phyloP scores from a whole-genome alignment of 768 basidiomycete genomes.

The Hemileccinum rubropunctum region DNA sequence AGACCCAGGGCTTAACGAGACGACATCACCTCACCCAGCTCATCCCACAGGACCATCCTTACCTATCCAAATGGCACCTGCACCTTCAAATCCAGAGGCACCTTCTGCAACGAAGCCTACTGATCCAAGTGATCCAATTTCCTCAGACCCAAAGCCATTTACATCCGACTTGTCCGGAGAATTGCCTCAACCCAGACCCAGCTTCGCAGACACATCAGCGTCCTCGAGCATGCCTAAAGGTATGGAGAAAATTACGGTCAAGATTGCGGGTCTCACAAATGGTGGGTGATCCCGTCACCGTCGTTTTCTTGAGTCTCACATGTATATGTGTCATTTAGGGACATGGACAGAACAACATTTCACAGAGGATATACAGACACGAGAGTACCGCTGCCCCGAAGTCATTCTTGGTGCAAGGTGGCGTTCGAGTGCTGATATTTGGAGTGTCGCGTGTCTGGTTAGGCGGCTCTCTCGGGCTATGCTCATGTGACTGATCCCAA shows the following conservation, averaged over 20 bases:
- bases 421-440: slow-evolving; percentile 94
- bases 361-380: slow-evolving; percentile 96
- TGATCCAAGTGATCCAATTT: slow-evolving; percentile 15
- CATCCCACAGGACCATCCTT: too few species aligned
- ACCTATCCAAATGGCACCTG: too few species aligned
- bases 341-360: slow-evolving; percentile 97
- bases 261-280: slow-evolving; percentile 98
- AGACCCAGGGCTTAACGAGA: too few species aligned
- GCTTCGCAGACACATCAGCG: slow-evolving; percentile 24
- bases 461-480: too few species aligned
- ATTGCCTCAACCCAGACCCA: slow-evolving; percentile 21
- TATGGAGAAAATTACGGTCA: slow-evolving; percentile 84
- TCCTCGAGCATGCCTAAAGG: slow-evolving; percentile 33
- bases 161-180: slow-evolving; percentile 32
- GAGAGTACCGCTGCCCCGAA: slow-evolving; percentile 97
- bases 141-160: too few species aligned
- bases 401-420: slow-evolving; percentile 96
- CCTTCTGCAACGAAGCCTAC: slow-evolving; percentile 19
- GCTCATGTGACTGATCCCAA: too few species aligned
- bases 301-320: not conserved
- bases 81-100: too few species aligned
- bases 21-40: too few species aligned
- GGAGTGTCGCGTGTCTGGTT: too few species aligned
- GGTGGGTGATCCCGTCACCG: slow-evolving; percentile 44
- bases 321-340: slow-evolving; percentile 35